Conservation (phyloP, 2,329 filamentous ascomycete genomes). For the Coleophoma eucalyptorum region DNA sequence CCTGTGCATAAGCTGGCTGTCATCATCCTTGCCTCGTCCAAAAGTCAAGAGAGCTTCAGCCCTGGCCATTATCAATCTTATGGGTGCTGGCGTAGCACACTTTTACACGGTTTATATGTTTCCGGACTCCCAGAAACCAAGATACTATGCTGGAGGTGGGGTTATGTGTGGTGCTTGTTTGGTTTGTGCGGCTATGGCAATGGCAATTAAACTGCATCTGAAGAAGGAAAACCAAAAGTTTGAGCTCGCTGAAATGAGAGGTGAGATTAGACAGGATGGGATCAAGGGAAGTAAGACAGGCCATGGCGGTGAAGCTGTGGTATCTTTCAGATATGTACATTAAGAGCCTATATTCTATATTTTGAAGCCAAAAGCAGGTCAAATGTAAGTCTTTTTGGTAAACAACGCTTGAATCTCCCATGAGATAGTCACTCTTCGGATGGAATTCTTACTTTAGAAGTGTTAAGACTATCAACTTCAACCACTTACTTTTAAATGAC, state of each 20-base stretch:
- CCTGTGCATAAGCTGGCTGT: conserved; percentile 6
- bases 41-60: conserved; percentile 8
- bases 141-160: conserved; percentile 21
- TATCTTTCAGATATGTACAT: neutral
- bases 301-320: neutral
- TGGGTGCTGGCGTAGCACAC: conserved; percentile 13
- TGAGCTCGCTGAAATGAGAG: neutral
- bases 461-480: no score
- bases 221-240: neutral
- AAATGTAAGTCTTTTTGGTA: no score
- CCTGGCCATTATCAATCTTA: conserved; percentile 22
- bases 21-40: conserved; percentile 7
- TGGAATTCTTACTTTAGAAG: no score
- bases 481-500: no score
- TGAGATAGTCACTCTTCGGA: no score
- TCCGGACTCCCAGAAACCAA: conserved; percentile 24
- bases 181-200: neutral
- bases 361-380: no score
- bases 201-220: neutral
- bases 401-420: no score
- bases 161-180: conserved; percentile 1
- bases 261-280: neutral
- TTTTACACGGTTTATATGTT: conserved; percentile 29
- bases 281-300: neutral
- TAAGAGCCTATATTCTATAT: neutral